A percentile compares a stretch with the other conserved stretches of the same genome.
Conservation (phyloP, 2,329 filamentous ascomycete genomes). For the Trichoderma atrobrunneum region DNA sequence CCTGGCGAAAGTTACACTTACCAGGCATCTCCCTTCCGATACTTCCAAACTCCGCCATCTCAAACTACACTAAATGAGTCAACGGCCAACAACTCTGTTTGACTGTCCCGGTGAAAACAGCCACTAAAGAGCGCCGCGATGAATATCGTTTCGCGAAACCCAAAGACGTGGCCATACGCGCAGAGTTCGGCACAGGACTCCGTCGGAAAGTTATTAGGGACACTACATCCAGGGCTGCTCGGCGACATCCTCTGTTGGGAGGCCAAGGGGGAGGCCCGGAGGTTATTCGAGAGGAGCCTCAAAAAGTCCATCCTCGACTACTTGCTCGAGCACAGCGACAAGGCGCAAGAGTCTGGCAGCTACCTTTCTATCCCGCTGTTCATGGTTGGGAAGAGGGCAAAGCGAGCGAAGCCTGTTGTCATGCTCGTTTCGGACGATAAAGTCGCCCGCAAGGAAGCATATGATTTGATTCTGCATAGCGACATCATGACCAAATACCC, state of each 20-base stretch:
- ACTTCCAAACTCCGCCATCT: neutral
- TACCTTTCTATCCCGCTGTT: neutral
- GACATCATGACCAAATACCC: neutral
- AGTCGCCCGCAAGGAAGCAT: neutral
- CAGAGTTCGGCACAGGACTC: neutral
- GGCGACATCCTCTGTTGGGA: slow-evolving; percentile 2
- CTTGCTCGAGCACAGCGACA: neutral
- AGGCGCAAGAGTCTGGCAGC: neutral
- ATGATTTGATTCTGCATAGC: neutral
- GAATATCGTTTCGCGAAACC: neutral
- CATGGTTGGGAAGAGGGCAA: neutral
- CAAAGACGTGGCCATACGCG: neutral
- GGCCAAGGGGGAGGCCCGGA: neutral
- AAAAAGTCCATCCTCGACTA: neutral
- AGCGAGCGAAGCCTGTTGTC: neutral
- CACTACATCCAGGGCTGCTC: neutral
- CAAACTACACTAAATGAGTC: neutral
- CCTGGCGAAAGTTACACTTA: neutral
- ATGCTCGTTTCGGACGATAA: neutral
- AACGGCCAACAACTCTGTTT: neutral
- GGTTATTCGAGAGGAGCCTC: neutral
- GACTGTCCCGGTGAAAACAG: neutral
- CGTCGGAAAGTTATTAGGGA: neutral
- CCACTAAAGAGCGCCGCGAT: neutral
- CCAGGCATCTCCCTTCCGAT: neutral